These are phyloP conservation scores for Trypanosoma boissoni DNA, from an alignment of 208 protist species.

Conservation along the genomic window DNA sequence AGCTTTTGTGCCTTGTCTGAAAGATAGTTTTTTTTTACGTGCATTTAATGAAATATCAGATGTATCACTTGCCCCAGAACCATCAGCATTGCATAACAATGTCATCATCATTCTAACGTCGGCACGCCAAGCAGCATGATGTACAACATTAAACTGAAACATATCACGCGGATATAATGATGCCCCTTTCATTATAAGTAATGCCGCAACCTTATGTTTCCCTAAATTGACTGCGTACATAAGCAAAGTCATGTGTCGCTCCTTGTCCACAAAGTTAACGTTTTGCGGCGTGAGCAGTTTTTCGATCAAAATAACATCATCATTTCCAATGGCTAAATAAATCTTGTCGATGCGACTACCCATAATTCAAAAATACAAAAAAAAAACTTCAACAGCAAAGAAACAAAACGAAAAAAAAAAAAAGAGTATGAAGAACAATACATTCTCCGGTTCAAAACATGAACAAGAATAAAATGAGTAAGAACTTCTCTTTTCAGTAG, in stretches of 20 bases:
- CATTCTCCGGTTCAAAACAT: slow-evolving; percentile 3
- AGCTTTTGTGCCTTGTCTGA: slow-evolving; percentile 42
- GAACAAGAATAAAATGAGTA: slow-evolving; percentile 14
- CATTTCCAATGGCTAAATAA: slow-evolving; percentile 13
- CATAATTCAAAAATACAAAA: slow-evolving; percentile 3
- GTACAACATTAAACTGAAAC: slow-evolving; percentile 65
- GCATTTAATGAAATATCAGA: neutral
- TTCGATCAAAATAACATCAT: slow-evolving; percentile 16
- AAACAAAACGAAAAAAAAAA: slow-evolving; percentile 10
- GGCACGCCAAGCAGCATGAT: slow-evolving; percentile 77
- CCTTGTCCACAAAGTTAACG: slow-evolving; percentile 69
- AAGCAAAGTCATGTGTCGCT: slow-evolving; percentile 63
- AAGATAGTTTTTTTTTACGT: slow-evolving; percentile 7
- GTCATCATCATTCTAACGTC: slow-evolving; percentile 50
- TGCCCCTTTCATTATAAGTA: slow-evolving; percentile 58
- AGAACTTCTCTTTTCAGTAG: too few species aligned
- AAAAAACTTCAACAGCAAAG: neutral
- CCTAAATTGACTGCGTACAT: slow-evolving; percentile 62
- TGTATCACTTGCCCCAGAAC: neutral
- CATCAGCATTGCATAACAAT: slow-evolving; percentile 39
- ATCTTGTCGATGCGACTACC: slow-evolving; percentile 14
- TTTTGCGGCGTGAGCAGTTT: slow-evolving; percentile 50
- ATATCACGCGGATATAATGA: slow-evolving; percentile 55
- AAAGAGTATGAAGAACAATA: neutral
- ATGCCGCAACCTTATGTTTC: slow-evolving; percentile 40